Conservation (phyloP, 495 filamentous ascomycete species). For the Aspergillus ellipticus region DNA sequence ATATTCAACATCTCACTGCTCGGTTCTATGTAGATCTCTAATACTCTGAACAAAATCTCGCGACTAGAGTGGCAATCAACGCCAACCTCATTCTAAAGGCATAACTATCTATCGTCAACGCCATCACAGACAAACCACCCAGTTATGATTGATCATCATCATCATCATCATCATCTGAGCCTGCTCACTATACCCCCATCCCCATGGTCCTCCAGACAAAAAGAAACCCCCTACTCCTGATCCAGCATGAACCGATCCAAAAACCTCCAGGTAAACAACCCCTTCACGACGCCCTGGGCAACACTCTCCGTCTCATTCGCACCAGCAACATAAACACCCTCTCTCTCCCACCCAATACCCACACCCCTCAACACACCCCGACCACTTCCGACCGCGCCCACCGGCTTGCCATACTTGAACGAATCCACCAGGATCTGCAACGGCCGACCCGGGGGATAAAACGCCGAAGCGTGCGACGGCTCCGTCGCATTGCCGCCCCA, state of each 20-base stretch:
- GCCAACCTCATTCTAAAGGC: too few species aligned
- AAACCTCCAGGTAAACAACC: constrained; percentile 62
- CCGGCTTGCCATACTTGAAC: constrained; percentile 67
- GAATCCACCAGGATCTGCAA: constrained; percentile 58
- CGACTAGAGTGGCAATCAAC: too few species aligned
- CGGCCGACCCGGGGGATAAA: constrained; percentile 3
- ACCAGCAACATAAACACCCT: constrained; percentile 50
- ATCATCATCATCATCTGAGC: too few species aligned
- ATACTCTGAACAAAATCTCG: too few species aligned
- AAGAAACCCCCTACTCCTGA: not conserved
- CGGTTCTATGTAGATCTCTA: too few species aligned
- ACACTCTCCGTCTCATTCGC: constrained; percentile 31
- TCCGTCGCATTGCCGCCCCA: not conserved
- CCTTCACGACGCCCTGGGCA: constrained; percentile 48
- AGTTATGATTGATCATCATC: too few species aligned
- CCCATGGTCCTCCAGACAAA: not conserved
- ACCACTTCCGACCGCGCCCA: constrained; percentile 54
- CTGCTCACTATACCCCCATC: not conserved
- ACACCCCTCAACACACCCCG: constrained; percentile 35
- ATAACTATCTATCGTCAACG: too few species aligned
- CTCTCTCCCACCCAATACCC: constrained; percentile 27
- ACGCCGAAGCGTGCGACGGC: not conserved
- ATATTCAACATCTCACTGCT: too few species aligned
- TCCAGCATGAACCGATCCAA: constrained; percentile 57
- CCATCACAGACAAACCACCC: too few species aligned